These are phyloP conservation scores for Vanderwaltozyma polyspora DNA, from an alignment of 805 yeast genomes.

Conservation along the genomic window DNA sequence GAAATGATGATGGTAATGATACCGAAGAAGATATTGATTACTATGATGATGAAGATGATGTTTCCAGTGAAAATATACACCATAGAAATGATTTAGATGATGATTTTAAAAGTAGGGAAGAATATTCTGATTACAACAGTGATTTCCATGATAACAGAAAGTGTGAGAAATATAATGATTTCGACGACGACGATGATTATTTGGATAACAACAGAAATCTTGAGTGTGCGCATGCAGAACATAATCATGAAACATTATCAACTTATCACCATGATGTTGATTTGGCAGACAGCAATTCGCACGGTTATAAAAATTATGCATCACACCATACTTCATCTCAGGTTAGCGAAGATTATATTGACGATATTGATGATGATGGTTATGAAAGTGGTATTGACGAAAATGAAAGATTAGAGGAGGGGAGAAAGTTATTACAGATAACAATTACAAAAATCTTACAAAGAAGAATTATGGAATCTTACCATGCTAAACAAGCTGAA, in stretches of 20 bases:
- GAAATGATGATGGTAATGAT: slow-evolving; percentile 15
- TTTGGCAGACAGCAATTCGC: not conserved
- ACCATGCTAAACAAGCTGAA: slow-evolving; percentile 69
- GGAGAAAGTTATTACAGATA: slow-evolving; percentile 67
- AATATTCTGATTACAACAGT: slow-evolving; percentile 25
- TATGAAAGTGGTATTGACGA: slow-evolving; percentile 37
- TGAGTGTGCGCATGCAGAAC: slow-evolving; percentile 6
- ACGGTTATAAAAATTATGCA: not conserved
- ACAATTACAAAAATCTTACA: slow-evolving; percentile 72
- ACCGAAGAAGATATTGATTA: slow-evolving; percentile 17
- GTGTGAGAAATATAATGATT: not conserved
- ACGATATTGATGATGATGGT: slow-evolving; percentile 14
- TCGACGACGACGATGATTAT: slow-evolving; percentile 5
- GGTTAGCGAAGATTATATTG: slow-evolving; percentile 7
- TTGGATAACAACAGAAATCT: slow-evolving; percentile 1
- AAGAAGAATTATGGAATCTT: slow-evolving; percentile 61
- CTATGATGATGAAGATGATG: slow-evolving; percentile 22
- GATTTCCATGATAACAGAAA: slow-evolving; percentile 7
- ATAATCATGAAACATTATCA: slow-evolving; percentile 1
- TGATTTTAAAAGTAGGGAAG: slow-evolving; percentile 14
- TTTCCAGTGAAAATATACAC: slow-evolving; percentile 16
- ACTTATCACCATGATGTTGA: not conserved
- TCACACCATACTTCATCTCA: not conserved
- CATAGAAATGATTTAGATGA: slow-evolving; percentile 12
- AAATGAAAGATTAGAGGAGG: slow-evolving; percentile 61